phyloP scores from a whole-genome alignment of 148 eudicot species.

The Vaccinium myrtillus region DNA sequence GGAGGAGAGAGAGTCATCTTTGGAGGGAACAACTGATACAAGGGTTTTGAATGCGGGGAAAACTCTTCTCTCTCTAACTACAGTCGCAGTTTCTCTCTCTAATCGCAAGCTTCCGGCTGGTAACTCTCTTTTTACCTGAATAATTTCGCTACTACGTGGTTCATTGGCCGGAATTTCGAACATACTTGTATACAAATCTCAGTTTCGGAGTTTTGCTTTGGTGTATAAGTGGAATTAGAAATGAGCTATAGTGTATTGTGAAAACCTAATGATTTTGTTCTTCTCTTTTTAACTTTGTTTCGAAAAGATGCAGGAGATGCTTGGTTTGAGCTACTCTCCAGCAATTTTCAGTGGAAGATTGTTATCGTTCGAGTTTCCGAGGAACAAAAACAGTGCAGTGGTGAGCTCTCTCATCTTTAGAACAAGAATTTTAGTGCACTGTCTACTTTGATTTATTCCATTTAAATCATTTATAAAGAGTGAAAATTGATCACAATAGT shows the following conservation, averaged over 20 bases:
- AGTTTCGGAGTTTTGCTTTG: not conserved
- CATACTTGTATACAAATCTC: not conserved
- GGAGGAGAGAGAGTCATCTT: not conserved
- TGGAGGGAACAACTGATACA: not conserved
- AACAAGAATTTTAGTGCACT: not conserved
- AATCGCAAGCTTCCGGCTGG: not conserved
- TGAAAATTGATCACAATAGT: not conserved
- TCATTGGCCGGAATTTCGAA: not conserved
- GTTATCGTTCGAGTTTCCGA: constrained; percentile 28
- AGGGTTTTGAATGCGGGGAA: not conserved
- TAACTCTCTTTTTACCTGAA: not conserved
- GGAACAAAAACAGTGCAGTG: constrained; percentile 35
- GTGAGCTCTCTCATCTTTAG: constrained; percentile 35
- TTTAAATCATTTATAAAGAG: not conserved
- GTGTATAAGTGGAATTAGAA: not conserved
- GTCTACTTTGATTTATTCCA: not conserved
- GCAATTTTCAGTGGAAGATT: constrained; percentile 26
- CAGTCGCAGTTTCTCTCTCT: not conserved
- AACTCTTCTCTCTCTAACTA: constrained; percentile 3
- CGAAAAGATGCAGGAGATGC: constrained; percentile 25
- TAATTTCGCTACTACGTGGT: not conserved
- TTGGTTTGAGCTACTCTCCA: constrained; percentile 32
- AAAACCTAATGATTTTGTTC: not conserved
- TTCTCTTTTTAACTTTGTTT: not conserved
- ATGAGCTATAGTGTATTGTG: not conserved